phyloP scores from a whole-genome alignment of 2,329 filamentous ascomycete genomes.

The Stagonosporopsis chrysanthemi region DNA sequence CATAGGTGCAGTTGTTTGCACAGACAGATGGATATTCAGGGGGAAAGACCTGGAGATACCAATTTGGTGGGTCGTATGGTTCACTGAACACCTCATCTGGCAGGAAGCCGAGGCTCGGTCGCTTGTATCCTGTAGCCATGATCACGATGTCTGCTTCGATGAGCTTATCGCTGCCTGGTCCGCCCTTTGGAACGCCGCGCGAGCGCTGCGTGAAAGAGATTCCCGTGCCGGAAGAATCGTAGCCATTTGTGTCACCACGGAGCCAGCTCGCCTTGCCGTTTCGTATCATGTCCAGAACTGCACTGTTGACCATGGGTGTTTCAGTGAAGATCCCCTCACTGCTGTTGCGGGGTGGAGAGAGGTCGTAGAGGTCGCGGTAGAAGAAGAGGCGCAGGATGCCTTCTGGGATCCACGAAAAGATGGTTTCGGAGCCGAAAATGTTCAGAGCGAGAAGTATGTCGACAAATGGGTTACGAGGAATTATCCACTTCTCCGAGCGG shows the following conservation, averaged over 20 bases:
- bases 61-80: constrained; percentile 80
- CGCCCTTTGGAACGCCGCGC: constrained; percentile 77
- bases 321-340: constrained; percentile 79
- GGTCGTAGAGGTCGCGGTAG: constrained; percentile 79
- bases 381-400: constrained; percentile 77
- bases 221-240: constrained; percentile 69
- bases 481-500: constrained; percentile 86
- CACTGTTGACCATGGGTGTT: constrained; percentile 87
- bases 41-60: constrained; percentile 89
- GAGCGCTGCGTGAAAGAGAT: constrained; percentile 75
- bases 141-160: constrained; percentile 79
- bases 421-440: constrained; percentile 78
- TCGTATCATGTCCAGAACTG: constrained; percentile 78
- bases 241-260: constrained; percentile 76
- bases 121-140: constrained; percentile 82
- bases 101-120: constrained; percentile 76
- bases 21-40: constrained; percentile 75
- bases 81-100: constrained; percentile 75
- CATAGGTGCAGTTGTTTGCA: constrained; percentile 84
- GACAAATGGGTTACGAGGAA: constrained; percentile 78
- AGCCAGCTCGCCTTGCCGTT: constrained; percentile 78
- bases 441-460: constrained; percentile 79
- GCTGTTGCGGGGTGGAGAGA: constrained; percentile 65
- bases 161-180: constrained; percentile 70
- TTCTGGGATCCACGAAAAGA: constrained; percentile 80